Percentiles rank a stretch among this genome's conserved stretches.
Evolutionary conservation across 768 basidiomycete species (phyloP).

Genomic region (Pulveroboletus ravenelii): DNA sequence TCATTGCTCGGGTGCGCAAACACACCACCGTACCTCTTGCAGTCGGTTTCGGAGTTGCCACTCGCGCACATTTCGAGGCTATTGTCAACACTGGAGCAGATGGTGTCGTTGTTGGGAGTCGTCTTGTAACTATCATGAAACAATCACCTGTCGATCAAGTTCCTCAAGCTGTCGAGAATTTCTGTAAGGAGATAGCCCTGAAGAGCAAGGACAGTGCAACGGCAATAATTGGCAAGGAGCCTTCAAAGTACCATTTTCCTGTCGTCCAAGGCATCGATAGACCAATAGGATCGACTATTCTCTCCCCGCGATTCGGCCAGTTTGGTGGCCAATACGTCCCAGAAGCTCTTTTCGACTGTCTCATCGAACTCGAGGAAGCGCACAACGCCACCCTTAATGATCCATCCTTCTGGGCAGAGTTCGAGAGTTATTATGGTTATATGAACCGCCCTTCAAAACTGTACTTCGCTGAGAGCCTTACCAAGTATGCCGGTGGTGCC

Average conservation of each 20-base stretch:
- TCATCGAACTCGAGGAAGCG: conserved; percentile 85
- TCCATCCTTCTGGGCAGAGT: conserved; percentile 90
- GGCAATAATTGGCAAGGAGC: too few species aligned
- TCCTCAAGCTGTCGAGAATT: too few species aligned
- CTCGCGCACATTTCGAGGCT: conserved; percentile 79
- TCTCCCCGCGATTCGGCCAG: conserved; percentile 86
- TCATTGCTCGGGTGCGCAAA: conserved; percentile 78
- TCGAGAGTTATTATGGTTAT: conserved; percentile 81
- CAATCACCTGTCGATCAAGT: too few species aligned
- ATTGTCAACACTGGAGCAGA: conserved; percentile 87
- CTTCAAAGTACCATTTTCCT: background rate
- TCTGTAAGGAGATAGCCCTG: too few species aligned
- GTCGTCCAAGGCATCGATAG: background rate
- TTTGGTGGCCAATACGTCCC: conserved; percentile 99
- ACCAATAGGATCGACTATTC: conserved; percentile 37
- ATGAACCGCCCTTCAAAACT: conserved; percentile 92
- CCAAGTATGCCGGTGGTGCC: conserved; percentile 86
- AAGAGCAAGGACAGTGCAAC: conserved; percentile 31
- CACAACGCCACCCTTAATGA: conserved; percentile 85
- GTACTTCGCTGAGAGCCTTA: conserved; percentile 88
- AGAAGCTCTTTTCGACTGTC: conserved; percentile 90
- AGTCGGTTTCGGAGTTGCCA: conserved; percentile 96
- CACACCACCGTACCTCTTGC: conserved; percentile 80
- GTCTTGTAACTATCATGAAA: conserved; percentile 77
- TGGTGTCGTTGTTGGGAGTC: conserved; percentile 91